Evolutionary conservation across 768 basidiomycete species (phyloP), one percentile per base, ranked within the genome.

Genomic region (Amanita muscaria): DNA sequence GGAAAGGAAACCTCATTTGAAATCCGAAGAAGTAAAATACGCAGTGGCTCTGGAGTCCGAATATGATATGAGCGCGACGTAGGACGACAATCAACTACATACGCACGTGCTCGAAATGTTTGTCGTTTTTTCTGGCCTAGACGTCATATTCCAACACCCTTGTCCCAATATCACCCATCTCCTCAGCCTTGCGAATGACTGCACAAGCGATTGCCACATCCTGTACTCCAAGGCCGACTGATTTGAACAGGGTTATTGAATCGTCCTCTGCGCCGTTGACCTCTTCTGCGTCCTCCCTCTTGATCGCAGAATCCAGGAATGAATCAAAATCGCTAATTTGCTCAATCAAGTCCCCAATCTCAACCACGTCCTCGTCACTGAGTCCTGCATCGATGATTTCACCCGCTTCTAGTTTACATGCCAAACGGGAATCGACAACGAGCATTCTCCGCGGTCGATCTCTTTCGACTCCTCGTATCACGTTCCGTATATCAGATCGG

Each of bases 191-290:
- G 3, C 72, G 62, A 2, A 89, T 72, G 1, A 90, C 76, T 2
- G 82, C 74, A 44, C 64, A 69, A 8, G 88, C 79, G 47, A 93
- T 87, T 0, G 81, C 85, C 4, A 88, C 85, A 51, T 94, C 91
- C 54, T 93, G 90, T n/a, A 88, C 62, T 1, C 85, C 88, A 5
- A 91, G 62, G 2, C 91, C 90, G 4, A 93, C 91, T 0, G 83
- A 86, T 63, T 92, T 93, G 73, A 89, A 92, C 22, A 93, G 70
- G 1, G 82, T 86, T 9, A 91, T 68, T 1, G 72, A 69, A 1
- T 74, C 77, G 3, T 57, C 10, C 12, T 12, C 27, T 29, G 12
- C 27, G 6, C 27, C 27, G 12, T 2, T 7, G 3, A 10, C 4
- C 27, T 42, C 50, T 15, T 39, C 42, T 16, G 2, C 3, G 32